Percentiles rank a stretch among this genome's conserved stretches.
These are phyloP conservation scores for Helianthus tuberosus DNA, from an alignment of 129 eudicot genomes.

Conservation along the genomic window DNA sequence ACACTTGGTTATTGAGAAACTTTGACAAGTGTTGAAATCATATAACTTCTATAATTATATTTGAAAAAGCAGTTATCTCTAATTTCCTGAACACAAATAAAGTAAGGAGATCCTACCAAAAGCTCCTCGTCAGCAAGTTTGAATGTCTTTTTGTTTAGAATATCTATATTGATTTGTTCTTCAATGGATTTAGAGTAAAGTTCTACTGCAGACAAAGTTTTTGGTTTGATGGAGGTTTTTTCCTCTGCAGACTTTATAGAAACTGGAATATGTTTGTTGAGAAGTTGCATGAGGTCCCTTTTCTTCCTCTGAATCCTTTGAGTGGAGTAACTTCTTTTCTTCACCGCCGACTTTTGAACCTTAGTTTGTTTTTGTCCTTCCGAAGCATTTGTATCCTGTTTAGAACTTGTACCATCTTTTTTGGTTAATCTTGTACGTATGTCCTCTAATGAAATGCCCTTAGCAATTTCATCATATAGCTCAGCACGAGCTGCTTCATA, in stretches of 20 bases:
- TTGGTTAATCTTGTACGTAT: constrained; percentile 61
- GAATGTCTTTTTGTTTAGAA: constrained; percentile 52
- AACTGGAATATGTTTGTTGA: constrained; percentile 52
- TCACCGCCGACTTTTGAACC: constrained; percentile 49
- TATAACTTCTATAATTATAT: not conserved
- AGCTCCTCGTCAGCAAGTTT: constrained; percentile 65
- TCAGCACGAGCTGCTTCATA: constrained; percentile 89
- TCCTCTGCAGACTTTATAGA: constrained; percentile 39
- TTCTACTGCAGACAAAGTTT: constrained; percentile 58
- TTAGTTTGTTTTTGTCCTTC: constrained; percentile 60
- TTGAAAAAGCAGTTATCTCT: not conserved
- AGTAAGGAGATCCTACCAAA: constrained; percentile 52
- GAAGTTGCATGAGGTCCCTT: constrained; percentile 72
- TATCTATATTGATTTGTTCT: constrained; percentile 47
- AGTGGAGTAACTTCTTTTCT: constrained; percentile 37
- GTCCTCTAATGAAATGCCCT: constrained; percentile 64
- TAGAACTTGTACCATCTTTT: constrained; percentile 46
- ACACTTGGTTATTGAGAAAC: not conserved
- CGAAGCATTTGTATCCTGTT: constrained; percentile 4
- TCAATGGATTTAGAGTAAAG: constrained; percentile 57
- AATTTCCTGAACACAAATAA: constrained; percentile 12
- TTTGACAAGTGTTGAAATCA: not conserved
- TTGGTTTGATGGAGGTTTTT: constrained; percentile 39
- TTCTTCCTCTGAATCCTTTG: constrained; percentile 74
- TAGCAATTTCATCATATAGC: constrained; percentile 71